Base-by-base conservation (phyloP, 768 basidiomycete genomes). In the Tephrocybe sp. region DNA sequence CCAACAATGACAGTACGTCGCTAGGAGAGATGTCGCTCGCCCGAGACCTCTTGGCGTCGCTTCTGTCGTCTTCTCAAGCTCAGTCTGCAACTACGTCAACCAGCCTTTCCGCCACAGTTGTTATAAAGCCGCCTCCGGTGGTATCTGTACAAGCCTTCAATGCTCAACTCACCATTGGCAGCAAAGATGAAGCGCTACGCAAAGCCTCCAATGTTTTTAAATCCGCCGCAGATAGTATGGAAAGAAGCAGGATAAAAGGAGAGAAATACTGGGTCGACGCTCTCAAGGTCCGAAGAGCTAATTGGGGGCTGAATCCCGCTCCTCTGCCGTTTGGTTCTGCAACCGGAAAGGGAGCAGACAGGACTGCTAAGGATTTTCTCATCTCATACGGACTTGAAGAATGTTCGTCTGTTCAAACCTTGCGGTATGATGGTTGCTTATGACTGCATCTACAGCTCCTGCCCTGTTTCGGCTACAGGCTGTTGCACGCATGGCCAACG, bases 211-310 rank as follows among this genome's bases (percentile, higher is more conserved):
- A 75, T 47, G 69, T 91, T 1, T 87, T 92, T 55, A 88, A 83
- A 58, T 64, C 73, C 26, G 88, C 88, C 3, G 84, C 87, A 2
- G 75, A 79, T 47, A 78, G 79, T 45, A 81, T 91, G 69, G 87
- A 90, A 59, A 71, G 79, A 41, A 73, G 80, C 18, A 73, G 84
- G 32, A 56, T 78, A 8, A 72, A 77, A 41, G 79, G 83, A 34
- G 88, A 91, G 61, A 81, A 73, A 51, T 92, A 92, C 57, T 93
- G 91, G 91, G 73, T 83, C 6, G 82, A 92, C 62, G 91, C 91
- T 3, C 72, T 93, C 38, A 86, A 81, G 61, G 84, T 89, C 37
- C 73, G 91, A 54, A 69, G 79, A 58, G 82, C 76, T 7, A 92
- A 93, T 57, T 93, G 91, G 91, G 78, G 86, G 12, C 69, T 93